phyloP scores from a whole-genome alignment of 2,329 filamentous ascomycete genomes.

The Microdochium paspali region DNA sequence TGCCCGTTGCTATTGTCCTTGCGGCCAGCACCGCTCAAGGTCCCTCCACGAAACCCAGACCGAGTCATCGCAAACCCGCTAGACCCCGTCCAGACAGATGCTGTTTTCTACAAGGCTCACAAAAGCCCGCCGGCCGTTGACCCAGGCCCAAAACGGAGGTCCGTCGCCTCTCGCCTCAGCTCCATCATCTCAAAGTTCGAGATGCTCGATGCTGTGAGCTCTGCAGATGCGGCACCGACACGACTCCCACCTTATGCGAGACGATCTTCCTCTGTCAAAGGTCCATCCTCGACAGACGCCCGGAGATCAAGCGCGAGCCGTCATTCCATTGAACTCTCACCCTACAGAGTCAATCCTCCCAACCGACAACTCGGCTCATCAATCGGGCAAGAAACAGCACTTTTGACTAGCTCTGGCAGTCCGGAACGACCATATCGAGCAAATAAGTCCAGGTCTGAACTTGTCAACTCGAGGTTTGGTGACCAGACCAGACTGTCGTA shows the following conservation, averaged over 20 bases:
- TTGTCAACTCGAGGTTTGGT: neutral
- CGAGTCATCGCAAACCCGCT: neutral
- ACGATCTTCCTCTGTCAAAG: neutral
- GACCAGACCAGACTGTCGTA: neutral
- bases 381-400: neutral
- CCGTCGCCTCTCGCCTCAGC: constrained; percentile 7
- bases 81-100: neutral
- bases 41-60: neutral
- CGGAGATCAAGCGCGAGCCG: neutral
- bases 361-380: neutral
- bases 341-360: neutral
- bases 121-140: neutral
- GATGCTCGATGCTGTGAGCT: constrained; percentile 16
- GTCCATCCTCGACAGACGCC: neutral
- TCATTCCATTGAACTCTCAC: neutral
- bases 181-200: constrained; percentile 25
- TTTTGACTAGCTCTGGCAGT: neutral
- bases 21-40: neutral
- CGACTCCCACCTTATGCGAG: too few relatives aligned
- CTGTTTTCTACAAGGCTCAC: neutral
- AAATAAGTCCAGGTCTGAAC: neutral
- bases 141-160: neutral
- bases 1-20: neutral
- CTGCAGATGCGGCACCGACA: constrained; percentile 4
- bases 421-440: neutral